Evolutionary conservation across 306 rosid species (phyloP).

Genomic region (Malus orientalis): DNA sequence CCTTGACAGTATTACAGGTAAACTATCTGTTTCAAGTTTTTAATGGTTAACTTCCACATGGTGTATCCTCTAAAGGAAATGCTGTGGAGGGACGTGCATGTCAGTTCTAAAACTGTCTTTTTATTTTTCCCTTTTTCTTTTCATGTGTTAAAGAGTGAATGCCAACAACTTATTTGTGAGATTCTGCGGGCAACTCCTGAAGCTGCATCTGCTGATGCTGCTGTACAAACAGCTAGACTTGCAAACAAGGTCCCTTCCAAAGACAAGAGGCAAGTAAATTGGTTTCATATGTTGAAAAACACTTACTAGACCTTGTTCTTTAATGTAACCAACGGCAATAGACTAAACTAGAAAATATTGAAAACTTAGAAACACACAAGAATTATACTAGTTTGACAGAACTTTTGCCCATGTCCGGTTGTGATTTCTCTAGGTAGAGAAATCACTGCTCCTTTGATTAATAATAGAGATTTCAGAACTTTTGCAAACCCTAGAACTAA

Average conservation of each 20-base stretch:
- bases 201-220: constrained; percentile 99
- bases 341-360: too few species aligned
- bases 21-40: neutral
- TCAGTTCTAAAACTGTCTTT: constrained; percentile 9
- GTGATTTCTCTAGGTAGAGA: too few species aligned
- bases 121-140: constrained; percentile 9
- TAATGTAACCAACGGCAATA: too few species aligned
- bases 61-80: neutral
- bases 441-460: too few species aligned
- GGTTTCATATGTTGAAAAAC: neutral
- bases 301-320: too few species aligned
- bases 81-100: neutral
- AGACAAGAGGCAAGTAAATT: constrained; percentile 65
- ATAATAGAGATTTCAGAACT: too few species aligned
- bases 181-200: constrained; percentile 98
- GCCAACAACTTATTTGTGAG: constrained; percentile 99
- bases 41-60: constrained; percentile 8
- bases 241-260: constrained; percentile 91
- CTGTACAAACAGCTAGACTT: constrained; percentile 97
- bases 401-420: too few species aligned
- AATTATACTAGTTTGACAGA: too few species aligned
- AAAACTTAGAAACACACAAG: too few species aligned
- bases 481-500: too few species aligned
- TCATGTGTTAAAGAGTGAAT: constrained; percentile 66
- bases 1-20: constrained; percentile 97